Base-by-base conservation (phyloP, 2,329 filamentous ascomycete genomes). In the Spiromastix sp. region DNA sequence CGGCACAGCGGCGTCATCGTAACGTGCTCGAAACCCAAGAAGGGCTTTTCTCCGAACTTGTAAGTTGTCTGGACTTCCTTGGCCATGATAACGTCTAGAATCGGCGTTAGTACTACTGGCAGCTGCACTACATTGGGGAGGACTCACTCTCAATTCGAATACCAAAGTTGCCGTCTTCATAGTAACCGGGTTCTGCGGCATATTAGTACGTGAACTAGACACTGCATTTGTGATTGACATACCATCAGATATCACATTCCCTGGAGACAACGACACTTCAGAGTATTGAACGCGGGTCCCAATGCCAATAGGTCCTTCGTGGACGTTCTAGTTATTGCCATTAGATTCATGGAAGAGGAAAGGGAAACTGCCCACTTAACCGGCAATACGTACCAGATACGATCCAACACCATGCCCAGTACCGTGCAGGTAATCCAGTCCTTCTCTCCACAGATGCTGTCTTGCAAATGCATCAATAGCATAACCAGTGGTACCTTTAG, bases 361-460 rank as follows among this genome's bases (percentile, higher is more conserved):
- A n/a, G 16, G 26, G 8, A n/a, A 6, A 24, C 21, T 24, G n/a
- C n/a, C 7, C 7, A 7, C n/a, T 7, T 24, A n/a, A 7, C 21
- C 7, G n/a, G n/a, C 7, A 33, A 4, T 12, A 24, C 41, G 46
- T 54, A 66, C 64, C 47, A 98, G 66, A 60, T 81, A 98, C 1
- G 86, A 94, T 18, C 91, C 91, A 22, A 98, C 83, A 28, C 91
- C 91, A 55, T 98, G 91, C 7, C 91, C 91, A 4, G 91, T 98
- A 38, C 91, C 91, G 56, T 98, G 91, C 24, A 91, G 77, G 60
- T 95, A 98, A 56, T 98, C 91, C 9, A 98, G 69, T 0, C 91
- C 91, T 51, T 89, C 72, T 52, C 84, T 81, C 91, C 91, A 98
- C 40, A 98, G 71, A 52, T 84, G 83, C 51, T 98, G 91, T 37